Conservation (phyloP, 1,284 basidiomycete species). For the Kalmanozyma brasiliensis region DNA sequence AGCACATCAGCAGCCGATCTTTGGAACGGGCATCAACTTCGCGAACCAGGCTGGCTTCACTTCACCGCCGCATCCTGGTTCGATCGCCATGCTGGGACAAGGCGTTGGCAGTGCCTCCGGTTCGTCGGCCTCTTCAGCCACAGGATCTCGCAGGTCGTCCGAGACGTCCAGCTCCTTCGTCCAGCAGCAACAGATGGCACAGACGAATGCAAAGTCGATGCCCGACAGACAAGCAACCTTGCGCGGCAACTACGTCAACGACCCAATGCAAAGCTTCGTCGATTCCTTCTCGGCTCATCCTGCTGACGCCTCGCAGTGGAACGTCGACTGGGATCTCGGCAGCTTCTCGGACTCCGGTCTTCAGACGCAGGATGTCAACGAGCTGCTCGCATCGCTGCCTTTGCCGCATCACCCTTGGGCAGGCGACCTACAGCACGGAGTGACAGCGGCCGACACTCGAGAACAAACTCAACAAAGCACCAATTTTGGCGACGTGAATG, state of each 20-base stretch:
- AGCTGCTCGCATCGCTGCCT: conserved; percentile 40
- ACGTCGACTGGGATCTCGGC: conserved; percentile 40
- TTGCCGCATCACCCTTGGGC: conserved; percentile 54
- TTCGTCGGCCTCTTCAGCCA: conserved; percentile 27
- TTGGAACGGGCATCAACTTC: conserved; percentile 18
- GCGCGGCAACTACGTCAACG: conserved; percentile 12
- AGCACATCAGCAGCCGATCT: conserved; percentile 8
- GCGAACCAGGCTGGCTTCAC: conserved; percentile 14
- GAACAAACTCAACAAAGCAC: background rate
- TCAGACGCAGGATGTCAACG: conserved; percentile 21
- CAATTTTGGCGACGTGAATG: conserved; percentile 2
- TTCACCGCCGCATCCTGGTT: conserved; percentile 13
- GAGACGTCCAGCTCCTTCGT: conserved; percentile 9
- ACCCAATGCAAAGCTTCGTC: conserved; percentile 26
- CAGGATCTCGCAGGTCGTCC: conserved; percentile 34
- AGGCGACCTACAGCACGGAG: conserved; percentile 43
- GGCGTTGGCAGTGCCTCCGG: conserved; percentile 24
- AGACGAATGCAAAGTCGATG: conserved; percentile 3
- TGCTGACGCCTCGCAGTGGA: conserved; percentile 23
- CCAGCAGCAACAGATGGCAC: conserved; percentile 24
- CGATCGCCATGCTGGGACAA: conserved; percentile 13
- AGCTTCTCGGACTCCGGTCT: conserved; percentile 33
- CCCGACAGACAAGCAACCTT: conserved; percentile 10
- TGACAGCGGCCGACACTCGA: conserved; percentile 7
- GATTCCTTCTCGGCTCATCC: conserved; percentile 27